Percentiles rank a stretch among this genome's conserved stretches.
Conservation (phyloP, 331 rosid species). For the Acacia pycnantha region DNA sequence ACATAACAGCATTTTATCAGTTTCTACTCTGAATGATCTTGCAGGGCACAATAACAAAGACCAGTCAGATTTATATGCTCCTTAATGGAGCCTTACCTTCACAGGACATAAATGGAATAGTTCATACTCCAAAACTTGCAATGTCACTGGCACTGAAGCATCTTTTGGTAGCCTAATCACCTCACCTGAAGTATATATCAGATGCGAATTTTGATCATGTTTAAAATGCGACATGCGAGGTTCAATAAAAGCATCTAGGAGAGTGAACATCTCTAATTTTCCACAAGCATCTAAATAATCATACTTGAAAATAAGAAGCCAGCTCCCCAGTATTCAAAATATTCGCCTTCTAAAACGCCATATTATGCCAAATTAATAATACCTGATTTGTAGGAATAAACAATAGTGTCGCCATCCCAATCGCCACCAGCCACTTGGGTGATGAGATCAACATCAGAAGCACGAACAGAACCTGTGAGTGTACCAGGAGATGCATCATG, state of each 20-base stretch:
- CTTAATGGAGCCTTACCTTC: too few relatives aligned
- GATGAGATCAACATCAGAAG: conserved; percentile 67
- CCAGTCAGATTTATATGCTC: neutral
- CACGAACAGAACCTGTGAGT: conserved; percentile 60
- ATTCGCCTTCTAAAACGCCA: neutral
- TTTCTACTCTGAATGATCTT: neutral
- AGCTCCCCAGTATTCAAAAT: neutral
- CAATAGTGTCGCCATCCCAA: conserved; percentile 74
- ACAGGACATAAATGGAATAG: too few relatives aligned
- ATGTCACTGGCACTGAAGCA: conserved; percentile 79
- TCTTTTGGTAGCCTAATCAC: conserved; percentile 70
- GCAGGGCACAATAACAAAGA: neutral
- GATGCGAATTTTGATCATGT: neutral
- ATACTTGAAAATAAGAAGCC: neutral
- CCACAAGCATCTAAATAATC: neutral
- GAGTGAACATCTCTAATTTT: neutral
- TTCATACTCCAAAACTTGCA: conserved; percentile 65
- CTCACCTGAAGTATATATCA: conserved; percentile 54
- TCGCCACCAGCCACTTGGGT: conserved; percentile 63
- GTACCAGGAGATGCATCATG: conserved; percentile 78
- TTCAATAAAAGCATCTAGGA: neutral
- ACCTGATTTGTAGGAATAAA: conserved; percentile 74
- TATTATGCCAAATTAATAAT: neutral
- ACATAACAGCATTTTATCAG: neutral
- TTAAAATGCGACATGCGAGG: neutral